Evolutionary conservation across 371 early-diverging fungal genomes (phyloP), one percentile per base, ranked within the genome.

Genomic region (Mucor piriformis): DNA sequence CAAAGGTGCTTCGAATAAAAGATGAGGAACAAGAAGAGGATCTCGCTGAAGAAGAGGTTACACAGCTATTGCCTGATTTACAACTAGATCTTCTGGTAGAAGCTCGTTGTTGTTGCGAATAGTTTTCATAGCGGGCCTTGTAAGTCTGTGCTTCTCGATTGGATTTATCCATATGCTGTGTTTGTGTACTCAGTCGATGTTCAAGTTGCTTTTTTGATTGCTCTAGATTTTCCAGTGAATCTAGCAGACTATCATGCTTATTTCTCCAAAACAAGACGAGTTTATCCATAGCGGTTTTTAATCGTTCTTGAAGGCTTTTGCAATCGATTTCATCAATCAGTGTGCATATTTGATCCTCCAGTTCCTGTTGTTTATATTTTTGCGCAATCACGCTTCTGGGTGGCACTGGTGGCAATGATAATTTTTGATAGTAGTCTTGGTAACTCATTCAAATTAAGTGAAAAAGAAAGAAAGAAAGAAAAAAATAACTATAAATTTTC

Each of bases 321-420:
- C 48, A 59, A 20, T 63, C 57, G 2, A 64, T 49, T 32, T 66
- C 32, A 7, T 20, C 16, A 3, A 57, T 54, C 3, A 57, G 10
- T 0, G n/a, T 21, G 47, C 43, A 33, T 1, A 66, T 21, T 13
- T 57, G 49, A 3, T 25, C 16, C 40, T 61, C 56, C 11, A 15
- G 32, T n/a, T 35, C 33, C 0, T 12, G 18, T 13, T 57, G 52
- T 48, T 61, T 16, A 21, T 54, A 54, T 54, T 56, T 55, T 7
- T 43, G n/a, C n/a, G 6, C 15, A 12, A 24, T 21, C 38, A 23
- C 20, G 34, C 37, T 38, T 29, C 4, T 15, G 6, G 35, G n/a
- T 18, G 63, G 63, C 5, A 53, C 15, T 12, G 62, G 50, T 16
- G 67, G 67, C 20, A 66, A 46, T 12, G 62, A 42, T 10, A 66